phyloP scores from a whole-genome alignment of 345 rosid species.

The Eucalyptus albens region DNA sequence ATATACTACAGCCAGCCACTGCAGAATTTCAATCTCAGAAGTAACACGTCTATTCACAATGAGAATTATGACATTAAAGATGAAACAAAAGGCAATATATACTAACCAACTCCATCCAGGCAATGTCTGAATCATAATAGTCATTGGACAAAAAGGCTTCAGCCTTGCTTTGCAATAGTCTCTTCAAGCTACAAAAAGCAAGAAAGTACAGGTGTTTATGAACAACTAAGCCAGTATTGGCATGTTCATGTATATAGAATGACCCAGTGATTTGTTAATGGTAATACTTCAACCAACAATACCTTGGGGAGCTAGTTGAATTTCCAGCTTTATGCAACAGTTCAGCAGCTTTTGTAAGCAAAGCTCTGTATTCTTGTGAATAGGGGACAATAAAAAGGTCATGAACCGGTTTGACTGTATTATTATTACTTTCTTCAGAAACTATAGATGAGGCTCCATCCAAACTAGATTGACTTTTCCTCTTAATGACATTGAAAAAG shows the following conservation, averaged over 20 bases:
- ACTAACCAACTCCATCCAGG: constrained; percentile 98
- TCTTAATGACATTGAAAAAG: constrained; percentile 71
- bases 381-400: constrained; percentile 62
- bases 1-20: background rate
- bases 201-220: background rate
- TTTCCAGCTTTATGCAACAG: constrained; percentile 82
- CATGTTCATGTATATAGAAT: background rate
- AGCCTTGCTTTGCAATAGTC: constrained; percentile 77
- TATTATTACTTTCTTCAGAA: constrained; percentile 9
- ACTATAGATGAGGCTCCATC: constrained; percentile 20
- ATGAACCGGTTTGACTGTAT: constrained; percentile 8
- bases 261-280: background rate
- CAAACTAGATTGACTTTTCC: constrained; percentile 38
- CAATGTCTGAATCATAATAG: constrained; percentile 81
- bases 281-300: background rate
- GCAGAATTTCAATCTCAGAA: background rate
- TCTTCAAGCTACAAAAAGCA: constrained; percentile 56
- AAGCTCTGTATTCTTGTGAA: constrained; percentile 52
- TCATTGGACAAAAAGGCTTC: constrained; percentile 86
- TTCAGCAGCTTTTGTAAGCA: constrained; percentile 52
- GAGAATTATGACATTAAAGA: background rate
- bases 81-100: background rate
- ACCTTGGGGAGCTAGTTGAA: constrained; percentile 64
- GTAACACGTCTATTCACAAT: background rate
- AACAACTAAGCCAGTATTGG: background rate